Evolutionary conservation across 768 basidiomycete genomes (phyloP), one percentile per base, ranked within the genome.

Genomic region (Calocybe cyanea): DNA sequence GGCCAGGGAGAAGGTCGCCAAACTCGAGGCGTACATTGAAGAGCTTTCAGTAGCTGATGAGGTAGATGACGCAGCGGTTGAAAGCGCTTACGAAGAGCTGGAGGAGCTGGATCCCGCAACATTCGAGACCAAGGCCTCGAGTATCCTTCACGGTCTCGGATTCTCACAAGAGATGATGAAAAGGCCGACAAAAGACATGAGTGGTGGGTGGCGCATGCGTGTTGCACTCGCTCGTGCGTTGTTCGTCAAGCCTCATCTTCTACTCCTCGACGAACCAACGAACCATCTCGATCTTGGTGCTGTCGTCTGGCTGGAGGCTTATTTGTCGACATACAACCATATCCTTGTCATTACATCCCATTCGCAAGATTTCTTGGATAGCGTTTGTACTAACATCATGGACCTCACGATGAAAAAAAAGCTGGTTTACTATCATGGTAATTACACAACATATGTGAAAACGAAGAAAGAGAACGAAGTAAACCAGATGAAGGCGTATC

Each of bases 311-410:
- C 75, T 99, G 32, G 95, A 99, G 64, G 95, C 95, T 9, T 99
- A 99, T 68, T 76, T 98, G 33, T 88, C 92, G 23, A 96, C 92
- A 24, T 99, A 99, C 71, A 96, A 95, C 71, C 95, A 99, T 64
- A 98, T 99, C 63, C 81, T 99, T 55, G 90, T 96, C 60, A 87
- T 93, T 72, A 95, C 93, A 7, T 92, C 87, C 39, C 95, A 99
- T 72, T 98, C 95, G n/a, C 90, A 92, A 63, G 95, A 98, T 73
- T 98, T 98, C 76, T 92, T 98, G 91, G 95, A 98, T 67, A 83
- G 78, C 28, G 83, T 97, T 38, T 98, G 95, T 71, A 98, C 95
- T 56, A 93, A 97, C 66, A 85, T 97, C 72, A 95, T 97, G 89
- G 95, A 98, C 59, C 73, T 97, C 48, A 94, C 92, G 52, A 63